These are phyloP conservation scores for Trypanosoma platydactyli DNA, from an alignment of 208 protist genomes.

Conservation along the genomic window DNA sequence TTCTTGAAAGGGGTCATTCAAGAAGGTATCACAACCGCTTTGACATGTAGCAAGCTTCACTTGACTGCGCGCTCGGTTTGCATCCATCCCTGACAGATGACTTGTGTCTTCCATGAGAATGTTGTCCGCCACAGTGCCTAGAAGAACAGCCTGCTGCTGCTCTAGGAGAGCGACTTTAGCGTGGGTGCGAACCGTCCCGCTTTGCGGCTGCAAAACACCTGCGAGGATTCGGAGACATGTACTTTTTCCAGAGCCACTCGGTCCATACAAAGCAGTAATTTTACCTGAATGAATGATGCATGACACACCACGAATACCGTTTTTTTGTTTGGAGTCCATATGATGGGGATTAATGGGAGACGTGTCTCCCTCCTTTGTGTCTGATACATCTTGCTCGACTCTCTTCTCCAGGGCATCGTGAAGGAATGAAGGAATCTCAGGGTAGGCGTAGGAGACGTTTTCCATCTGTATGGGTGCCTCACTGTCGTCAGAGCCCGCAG, in stretches of 20 bases:
- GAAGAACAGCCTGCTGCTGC: slow-evolving; percentile 77
- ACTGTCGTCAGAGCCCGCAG: not conserved
- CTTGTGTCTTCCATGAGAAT: slow-evolving; percentile 52
- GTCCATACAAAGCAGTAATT: slow-evolving; percentile 71
- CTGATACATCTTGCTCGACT: not conserved
- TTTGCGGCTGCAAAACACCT: slow-evolving; percentile 47
- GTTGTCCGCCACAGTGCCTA: slow-evolving; percentile 78
- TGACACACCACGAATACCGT: slow-evolving; percentile 42
- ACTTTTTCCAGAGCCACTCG: slow-evolving; percentile 80
- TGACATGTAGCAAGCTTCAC: slow-evolving; percentile 38
- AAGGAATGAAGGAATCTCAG: slow-evolving; percentile 49
- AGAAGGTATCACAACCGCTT: slow-evolving; percentile 51
- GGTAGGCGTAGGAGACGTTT: slow-evolving; percentile 54
- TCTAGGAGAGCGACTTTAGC: slow-evolving; percentile 52
- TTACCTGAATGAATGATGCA: slow-evolving; percentile 32
- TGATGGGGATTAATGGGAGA: not conserved
- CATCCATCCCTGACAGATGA: not conserved
- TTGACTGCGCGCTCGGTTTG: not conserved
- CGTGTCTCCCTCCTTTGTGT: not conserved
- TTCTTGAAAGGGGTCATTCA: slow-evolving; percentile 57
- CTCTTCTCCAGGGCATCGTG: slow-evolving; percentile 10
- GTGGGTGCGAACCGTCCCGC: slow-evolving; percentile 54
- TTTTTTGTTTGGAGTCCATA: not conserved
- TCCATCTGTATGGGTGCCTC: slow-evolving; percentile 35
- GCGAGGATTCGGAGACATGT: slow-evolving; percentile 66